phyloP scores from a whole-genome alignment of 768 basidiomycete species.

The Termitomyces sp. region DNA sequence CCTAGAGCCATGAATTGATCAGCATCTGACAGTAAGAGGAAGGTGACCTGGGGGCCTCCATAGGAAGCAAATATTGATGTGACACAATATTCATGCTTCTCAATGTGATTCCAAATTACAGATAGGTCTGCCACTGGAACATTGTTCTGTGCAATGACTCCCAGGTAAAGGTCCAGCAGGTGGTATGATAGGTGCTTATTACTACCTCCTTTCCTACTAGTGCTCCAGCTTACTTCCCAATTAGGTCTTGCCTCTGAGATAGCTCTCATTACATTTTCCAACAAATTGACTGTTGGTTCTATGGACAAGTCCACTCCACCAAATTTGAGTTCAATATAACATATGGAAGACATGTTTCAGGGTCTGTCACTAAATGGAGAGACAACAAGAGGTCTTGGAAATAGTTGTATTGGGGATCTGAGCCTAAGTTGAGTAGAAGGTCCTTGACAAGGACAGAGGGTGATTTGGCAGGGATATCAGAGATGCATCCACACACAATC shows the following conservation, averaged over 20 bases:
- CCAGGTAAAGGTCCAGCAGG: neutral
- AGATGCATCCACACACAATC: neutral
- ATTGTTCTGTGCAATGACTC: neutral
- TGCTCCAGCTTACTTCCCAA: neutral
- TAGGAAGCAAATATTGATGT: too few species aligned
- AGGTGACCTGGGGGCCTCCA: neutral
- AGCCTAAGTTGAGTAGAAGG: too few species aligned
- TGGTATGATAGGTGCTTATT: neutral
- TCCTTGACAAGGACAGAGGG: too few species aligned
- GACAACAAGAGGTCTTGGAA: neutral
- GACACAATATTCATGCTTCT: neutral
- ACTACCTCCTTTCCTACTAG: neutral
- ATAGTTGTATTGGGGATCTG: neutral
- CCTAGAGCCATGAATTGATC: too few species aligned
- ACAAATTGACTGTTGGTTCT: neutral
- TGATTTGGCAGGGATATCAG: too few species aligned
- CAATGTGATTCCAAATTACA: neutral
- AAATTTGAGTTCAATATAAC: neutral
- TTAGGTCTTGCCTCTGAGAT: neutral
- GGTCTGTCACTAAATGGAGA: neutral
- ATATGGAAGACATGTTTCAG: neutral
- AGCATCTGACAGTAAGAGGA: neutral
- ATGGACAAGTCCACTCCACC: neutral
- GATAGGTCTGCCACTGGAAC: neutral
- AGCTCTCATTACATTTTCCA: neutral